Evolutionary conservation across 2,329 filamentous ascomycete species (phyloP).

Genomic region (Dendryphion nanum): DNA sequence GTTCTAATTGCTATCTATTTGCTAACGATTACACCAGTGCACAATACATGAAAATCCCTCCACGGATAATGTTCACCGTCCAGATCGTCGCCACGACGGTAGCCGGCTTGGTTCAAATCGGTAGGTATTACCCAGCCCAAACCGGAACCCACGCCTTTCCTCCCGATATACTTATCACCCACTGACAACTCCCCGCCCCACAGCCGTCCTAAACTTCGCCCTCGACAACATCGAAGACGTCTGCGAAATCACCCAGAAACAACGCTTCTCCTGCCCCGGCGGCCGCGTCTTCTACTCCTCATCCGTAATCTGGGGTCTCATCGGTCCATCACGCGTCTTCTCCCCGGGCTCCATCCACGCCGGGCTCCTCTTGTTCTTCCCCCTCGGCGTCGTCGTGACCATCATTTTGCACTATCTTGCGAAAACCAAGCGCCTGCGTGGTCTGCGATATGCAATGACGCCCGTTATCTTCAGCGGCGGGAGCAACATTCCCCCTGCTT

Average conservation of each 20-base stretch:
- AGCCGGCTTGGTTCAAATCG: too few relatives aligned
- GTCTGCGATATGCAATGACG: slow-evolving; percentile 65
- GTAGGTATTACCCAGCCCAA: too few relatives aligned
- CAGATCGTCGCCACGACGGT: slow-evolving; percentile 67
- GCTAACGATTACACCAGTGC: slow-evolving; percentile 52
- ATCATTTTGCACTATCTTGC: slow-evolving; percentile 62
- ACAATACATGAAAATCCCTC: too few relatives aligned
- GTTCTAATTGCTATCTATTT: too few relatives aligned
- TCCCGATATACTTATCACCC: too few relatives aligned
- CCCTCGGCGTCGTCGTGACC: slow-evolving; percentile 63
- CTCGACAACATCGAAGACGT: slow-evolving; percentile 60
- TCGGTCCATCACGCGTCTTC: slow-evolving; percentile 70
- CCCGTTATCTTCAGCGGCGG: slow-evolving; percentile 49
- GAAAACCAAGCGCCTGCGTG: slow-evolving; percentile 59
- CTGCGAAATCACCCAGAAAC: slow-evolving; percentile 59
- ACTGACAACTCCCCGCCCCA: too few relatives aligned
- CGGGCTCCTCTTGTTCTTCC: slow-evolving; percentile 68
- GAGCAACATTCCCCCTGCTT: slow-evolving; percentile 58
- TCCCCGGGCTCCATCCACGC: slow-evolving; percentile 62
- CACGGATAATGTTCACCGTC: slow-evolving; percentile 64
- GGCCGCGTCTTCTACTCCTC: slow-evolving; percentile 67
- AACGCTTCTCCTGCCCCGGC: slow-evolving; percentile 59
- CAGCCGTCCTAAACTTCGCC: slow-evolving; percentile 59
- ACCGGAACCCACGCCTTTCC: too few relatives aligned
- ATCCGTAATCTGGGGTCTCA: slow-evolving; percentile 62